These are phyloP conservation scores for Conticribra weissflogii DNA, from an alignment of 108 stramenopile genomes.

Conservation along the genomic window DNA sequence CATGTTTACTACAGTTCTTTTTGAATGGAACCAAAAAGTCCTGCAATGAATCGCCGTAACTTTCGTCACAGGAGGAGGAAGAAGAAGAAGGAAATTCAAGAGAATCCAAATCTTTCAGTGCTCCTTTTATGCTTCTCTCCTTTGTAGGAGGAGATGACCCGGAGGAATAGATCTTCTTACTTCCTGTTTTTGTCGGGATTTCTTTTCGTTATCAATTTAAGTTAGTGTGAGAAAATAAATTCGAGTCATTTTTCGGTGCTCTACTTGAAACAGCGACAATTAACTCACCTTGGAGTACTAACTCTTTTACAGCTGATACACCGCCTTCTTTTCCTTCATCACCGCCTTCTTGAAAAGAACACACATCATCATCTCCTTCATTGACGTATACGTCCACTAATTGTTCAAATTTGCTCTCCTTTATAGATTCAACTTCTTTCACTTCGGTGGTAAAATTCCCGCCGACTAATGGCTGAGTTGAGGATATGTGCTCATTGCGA, in stretches of 20 bases:
- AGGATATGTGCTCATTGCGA: no score
- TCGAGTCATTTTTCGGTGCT: no score
- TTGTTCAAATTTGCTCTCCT: no score
- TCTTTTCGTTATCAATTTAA: background rate
- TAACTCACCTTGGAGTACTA: no score
- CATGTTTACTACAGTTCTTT: background rate
- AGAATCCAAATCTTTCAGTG: background rate
- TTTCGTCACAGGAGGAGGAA: background rate
- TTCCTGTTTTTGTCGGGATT: background rate
- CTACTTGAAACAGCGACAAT: no score
- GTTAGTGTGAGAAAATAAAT: no score
- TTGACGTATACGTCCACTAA: no score
- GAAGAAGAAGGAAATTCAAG: background rate
- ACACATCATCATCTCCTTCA: background rate
- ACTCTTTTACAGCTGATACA: no score
- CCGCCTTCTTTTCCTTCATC: no score
- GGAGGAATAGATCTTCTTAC: background rate
- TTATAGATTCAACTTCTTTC: background rate
- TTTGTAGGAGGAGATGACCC: background rate
- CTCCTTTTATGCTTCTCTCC: background rate
- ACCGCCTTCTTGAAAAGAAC: slow-evolving; percentile 8
- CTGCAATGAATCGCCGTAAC: background rate
- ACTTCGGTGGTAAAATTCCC: background rate
- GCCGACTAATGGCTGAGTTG: no score
- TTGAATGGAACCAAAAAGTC: background rate